Evolutionary conservation across 2,329 filamentous ascomycete species (phyloP).

Genomic region (Trichoderma breve): DNA sequence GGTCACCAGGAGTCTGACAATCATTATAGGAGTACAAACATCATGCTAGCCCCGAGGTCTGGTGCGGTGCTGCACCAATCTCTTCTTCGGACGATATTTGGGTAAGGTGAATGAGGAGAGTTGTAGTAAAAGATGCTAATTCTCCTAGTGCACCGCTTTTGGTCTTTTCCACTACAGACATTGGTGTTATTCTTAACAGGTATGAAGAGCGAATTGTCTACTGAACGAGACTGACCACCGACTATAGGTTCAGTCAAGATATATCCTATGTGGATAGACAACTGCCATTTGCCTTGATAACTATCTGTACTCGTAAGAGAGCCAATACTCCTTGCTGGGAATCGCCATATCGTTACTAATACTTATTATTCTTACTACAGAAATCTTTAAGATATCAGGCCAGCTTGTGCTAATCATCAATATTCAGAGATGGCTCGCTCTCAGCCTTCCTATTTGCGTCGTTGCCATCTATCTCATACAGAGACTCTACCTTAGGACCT

Average conservation of each 20-base stretch:
- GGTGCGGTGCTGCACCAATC: conserved; percentile 29
- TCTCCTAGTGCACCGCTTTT: conserved; percentile 36
- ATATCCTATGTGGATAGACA: conserved; percentile 41
- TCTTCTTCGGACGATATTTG: conserved; percentile 19
- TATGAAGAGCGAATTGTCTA: background rate
- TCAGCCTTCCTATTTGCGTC: conserved; percentile 41
- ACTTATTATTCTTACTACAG: conserved; percentile 17
- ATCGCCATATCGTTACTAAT: background rate
- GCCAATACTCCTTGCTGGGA: too few species aligned
- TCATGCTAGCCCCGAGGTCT: conserved; percentile 39
- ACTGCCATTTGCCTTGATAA: conserved; percentile 34
- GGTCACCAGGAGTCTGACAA: background rate
- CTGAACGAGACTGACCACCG: background rate
- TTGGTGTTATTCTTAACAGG: conserved; percentile 40
- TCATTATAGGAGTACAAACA: conserved; percentile 31
- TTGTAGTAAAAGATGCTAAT: background rate
- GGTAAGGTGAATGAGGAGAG: background rate
- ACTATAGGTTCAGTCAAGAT: conserved; percentile 40
- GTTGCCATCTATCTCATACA: conserved; percentile 29
- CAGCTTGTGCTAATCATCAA: conserved; percentile 47
- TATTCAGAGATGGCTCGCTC: conserved; percentile 43
- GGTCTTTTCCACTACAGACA: conserved; percentile 41
- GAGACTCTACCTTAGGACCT: conserved; percentile 45
- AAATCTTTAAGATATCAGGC: conserved; percentile 38
- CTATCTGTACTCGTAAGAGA: conserved; percentile 26